phyloP scores from a whole-genome alignment of 148 eudicot species.

The Rhododendron kiyosumense region DNA sequence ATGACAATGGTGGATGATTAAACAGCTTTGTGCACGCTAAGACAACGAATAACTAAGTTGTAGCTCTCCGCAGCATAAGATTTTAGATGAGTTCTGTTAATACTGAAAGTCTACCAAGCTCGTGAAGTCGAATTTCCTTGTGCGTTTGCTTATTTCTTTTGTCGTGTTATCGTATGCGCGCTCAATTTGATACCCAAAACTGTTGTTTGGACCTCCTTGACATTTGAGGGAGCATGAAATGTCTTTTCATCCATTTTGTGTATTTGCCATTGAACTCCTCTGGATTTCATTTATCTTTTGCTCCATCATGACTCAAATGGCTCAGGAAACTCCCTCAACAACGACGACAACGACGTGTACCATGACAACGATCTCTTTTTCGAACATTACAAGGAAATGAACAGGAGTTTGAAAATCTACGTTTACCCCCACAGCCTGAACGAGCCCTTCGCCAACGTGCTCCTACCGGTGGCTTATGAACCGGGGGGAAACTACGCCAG shows the following conservation, averaged over 20 bases:
- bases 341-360: conserved; percentile 27
- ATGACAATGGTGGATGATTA: no score
- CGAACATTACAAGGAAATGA: conserved; percentile 65
- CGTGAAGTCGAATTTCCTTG: not conserved
- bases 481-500: conserved; percentile 90
- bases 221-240: no score
- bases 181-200: no score
- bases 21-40: no score
- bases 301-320: not conserved
- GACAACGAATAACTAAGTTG: not conserved
- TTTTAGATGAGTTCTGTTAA: no score
- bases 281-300: not conserved
- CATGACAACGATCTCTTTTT: conserved; percentile 52
- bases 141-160: no score
- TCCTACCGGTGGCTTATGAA: conserved; percentile 39
- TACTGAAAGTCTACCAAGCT: no score
- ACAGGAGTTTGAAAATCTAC: conserved; percentile 54
- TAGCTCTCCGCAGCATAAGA: not conserved
- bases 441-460: conserved; percentile 65
- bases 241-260: no score
- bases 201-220: no score
- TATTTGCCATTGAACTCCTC: not conserved
- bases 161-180: no score
- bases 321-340: conserved; percentile 5
- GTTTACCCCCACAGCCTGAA: conserved; percentile 52